Evolutionary conservation across 2,329 filamentous ascomycete genomes (phyloP).

Genomic region (Cladosporium sphaerospermum): DNA sequence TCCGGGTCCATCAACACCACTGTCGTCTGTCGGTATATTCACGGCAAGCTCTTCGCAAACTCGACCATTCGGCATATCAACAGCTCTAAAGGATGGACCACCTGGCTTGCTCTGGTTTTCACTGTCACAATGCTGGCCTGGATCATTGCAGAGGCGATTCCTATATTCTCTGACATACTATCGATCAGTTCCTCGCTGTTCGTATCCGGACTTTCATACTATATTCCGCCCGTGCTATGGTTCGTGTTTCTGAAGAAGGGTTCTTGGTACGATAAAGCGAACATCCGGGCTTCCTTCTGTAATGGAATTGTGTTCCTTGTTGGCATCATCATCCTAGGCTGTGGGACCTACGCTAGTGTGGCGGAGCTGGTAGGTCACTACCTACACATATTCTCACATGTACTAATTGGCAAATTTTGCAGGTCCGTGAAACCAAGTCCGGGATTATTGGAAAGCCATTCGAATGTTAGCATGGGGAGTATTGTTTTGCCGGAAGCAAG

Average conservation of each 20-base stretch:
- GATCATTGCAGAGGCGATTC: constrained; percentile 63
- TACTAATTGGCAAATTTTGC: background rate
- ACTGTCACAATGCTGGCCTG: constrained; percentile 55
- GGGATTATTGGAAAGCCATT: too few relatives aligned
- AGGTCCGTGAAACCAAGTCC: background rate
- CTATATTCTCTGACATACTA: constrained; percentile 61
- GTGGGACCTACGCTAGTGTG: constrained; percentile 36
- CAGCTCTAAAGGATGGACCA: constrained; percentile 38
- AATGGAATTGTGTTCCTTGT: constrained; percentile 35
- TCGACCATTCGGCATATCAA: constrained; percentile 40
- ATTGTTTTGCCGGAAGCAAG: too few relatives aligned
- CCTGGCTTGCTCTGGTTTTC: constrained; percentile 55
- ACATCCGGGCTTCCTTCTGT: constrained; percentile 35
- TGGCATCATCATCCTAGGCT: constrained; percentile 19
- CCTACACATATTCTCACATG: background rate
- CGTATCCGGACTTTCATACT: constrained; percentile 53
- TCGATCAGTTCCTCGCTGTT: constrained; percentile 56
- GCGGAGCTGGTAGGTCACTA: constrained; percentile 22
- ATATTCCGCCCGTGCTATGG: constrained; percentile 22
- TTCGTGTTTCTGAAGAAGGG: constrained; percentile 37
- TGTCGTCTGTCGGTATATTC: constrained; percentile 46
- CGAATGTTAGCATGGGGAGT: too few relatives aligned
- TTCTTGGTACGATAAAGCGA: constrained; percentile 39
- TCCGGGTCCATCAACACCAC: constrained; percentile 63
- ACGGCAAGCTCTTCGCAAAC: constrained; percentile 55